These are phyloP conservation scores for Cyclotella sp. DNA, from an alignment of 108 stramenopile genomes.

Conservation along the genomic window DNA sequence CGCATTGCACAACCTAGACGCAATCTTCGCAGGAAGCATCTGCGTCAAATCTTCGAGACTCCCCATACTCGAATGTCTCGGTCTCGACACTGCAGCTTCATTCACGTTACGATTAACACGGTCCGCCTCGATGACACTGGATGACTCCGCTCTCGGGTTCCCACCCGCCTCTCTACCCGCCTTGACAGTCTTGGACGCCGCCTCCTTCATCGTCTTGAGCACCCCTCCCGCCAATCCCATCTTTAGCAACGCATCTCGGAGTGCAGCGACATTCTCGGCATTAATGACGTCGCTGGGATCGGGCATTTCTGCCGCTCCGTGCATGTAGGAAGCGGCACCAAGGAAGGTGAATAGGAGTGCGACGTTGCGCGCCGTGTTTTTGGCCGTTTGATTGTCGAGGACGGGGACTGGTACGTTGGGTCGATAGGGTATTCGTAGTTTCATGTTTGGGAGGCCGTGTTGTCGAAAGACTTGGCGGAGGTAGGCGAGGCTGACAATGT, in stretches of 20 bases:
- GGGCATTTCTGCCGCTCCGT: constrained; percentile 31
- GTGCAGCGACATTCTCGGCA: constrained; percentile 50
- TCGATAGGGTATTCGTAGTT: constrained; percentile 10
- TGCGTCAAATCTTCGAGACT: constrained; percentile 37
- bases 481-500: constrained; percentile 52
- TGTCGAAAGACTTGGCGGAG: constrained; percentile 57
- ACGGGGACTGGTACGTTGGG: background rate
- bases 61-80: constrained; percentile 26
- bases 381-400: constrained; percentile 8
- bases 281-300: constrained; percentile 39
- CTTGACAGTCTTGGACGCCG: constrained; percentile 7
- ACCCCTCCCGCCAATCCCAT: constrained; percentile 71
- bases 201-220: constrained; percentile 49
- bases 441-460: constrained; percentile 24
- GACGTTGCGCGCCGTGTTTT: constrained; percentile 36
- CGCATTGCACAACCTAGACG: constrained; percentile 30
- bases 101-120: background rate
- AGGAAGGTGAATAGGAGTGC: constrained; percentile 66
- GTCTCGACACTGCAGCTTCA: background rate
- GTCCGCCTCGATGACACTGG: background rate
- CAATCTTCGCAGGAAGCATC: constrained; percentile 30
- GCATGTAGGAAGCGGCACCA: constrained; percentile 55
- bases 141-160: background rate
- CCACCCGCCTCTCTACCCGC: background rate
- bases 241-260: constrained; percentile 63